phyloP scores from a whole-genome alignment of 2,329 filamentous ascomycete genomes.

The Graphiopsis chlorocephala region DNA sequence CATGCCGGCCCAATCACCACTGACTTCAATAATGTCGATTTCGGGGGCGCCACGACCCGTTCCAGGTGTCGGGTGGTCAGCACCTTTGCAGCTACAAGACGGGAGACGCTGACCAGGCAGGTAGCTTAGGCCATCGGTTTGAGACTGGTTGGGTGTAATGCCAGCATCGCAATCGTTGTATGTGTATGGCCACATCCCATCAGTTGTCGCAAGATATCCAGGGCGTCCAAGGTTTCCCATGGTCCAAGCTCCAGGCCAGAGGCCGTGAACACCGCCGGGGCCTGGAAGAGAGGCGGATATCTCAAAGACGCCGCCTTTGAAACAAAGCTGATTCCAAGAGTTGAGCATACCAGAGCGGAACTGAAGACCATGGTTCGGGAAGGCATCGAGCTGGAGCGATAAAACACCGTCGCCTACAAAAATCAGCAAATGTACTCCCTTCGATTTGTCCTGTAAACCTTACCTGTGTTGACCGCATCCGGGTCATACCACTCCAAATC shows the following conservation, averaged over 20 bases:
- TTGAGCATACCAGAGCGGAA: conserved; percentile 73
- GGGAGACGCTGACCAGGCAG: conserved; percentile 69
- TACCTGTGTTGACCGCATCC: conserved; percentile 26
- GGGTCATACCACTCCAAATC: conserved; percentile 59
- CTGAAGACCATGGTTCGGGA: conserved; percentile 62
- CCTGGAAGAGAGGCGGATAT: conserved; percentile 69
- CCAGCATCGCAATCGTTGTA: conserved; percentile 69
- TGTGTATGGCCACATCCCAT: conserved; percentile 72
- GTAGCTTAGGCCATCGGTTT: conserved; percentile 62
- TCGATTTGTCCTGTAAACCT: conserved; percentile 13
- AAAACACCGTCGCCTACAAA: conserved; percentile 60
- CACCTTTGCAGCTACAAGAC: conserved; percentile 62
- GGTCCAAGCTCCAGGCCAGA: conserved; percentile 74
- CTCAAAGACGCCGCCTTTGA: conserved; percentile 68
- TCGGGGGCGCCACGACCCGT: conserved; percentile 66
- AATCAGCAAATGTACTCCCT: background rate
- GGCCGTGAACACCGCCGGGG: conserved; percentile 62
- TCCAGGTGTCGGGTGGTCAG: conserved; percentile 65
- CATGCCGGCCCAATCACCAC: conserved; percentile 43
- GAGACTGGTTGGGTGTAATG: conserved; percentile 70
- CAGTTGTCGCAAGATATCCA: conserved; percentile 66
- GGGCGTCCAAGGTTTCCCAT: conserved; percentile 72
- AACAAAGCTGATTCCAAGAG: conserved; percentile 71
- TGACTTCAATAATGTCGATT: conserved; percentile 71
- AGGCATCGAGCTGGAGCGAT: conserved; percentile 63